Conservation (phyloP, 768 basidiomycete genomes). For the Pulveroboletus frians region DNA sequence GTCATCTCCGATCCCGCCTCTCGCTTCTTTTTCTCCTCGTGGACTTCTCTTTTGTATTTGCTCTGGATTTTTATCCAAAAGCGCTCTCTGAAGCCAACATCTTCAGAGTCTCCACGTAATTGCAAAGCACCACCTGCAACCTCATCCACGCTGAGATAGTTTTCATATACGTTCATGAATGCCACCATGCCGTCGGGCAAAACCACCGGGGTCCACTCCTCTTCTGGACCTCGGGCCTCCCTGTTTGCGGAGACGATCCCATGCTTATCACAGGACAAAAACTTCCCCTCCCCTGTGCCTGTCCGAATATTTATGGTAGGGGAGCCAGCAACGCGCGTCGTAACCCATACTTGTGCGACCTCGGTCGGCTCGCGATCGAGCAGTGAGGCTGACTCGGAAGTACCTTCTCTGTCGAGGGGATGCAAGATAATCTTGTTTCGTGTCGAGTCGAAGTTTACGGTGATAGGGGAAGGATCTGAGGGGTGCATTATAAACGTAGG, state of each 20-base stretch:
- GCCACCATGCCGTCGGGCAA: slow-evolving; percentile 82
- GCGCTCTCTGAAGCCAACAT: slow-evolving; percentile 78
- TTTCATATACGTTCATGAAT: slow-evolving; percentile 86
- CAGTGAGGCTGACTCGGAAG: slow-evolving; percentile 38
- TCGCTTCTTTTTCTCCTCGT: slow-evolving; percentile 69
- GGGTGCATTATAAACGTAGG: slow-evolving; percentile 86
- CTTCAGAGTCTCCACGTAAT: slow-evolving; percentile 79
- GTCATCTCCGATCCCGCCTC: slow-evolving; percentile 48
- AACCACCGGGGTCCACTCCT: slow-evolving; percentile 88
- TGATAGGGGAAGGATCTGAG: slow-evolving; percentile 72
- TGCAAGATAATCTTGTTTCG: slow-evolving; percentile 67
- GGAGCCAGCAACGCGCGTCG: slow-evolving; percentile 79
- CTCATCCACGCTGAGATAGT: slow-evolving; percentile 80
- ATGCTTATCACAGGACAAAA: slow-evolving; percentile 81
- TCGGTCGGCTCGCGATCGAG: slow-evolving; percentile 72
- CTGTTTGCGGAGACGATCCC: slow-evolving; percentile 80
- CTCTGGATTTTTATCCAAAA: slow-evolving; percentile 89
- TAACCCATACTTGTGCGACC: slow-evolving; percentile 89
- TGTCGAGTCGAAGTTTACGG: slow-evolving; percentile 73
- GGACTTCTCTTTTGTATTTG: slow-evolving; percentile 82
- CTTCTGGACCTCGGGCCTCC: slow-evolving; percentile 88
- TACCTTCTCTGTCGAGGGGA: slow-evolving; percentile 56
- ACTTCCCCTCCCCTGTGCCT: slow-evolving; percentile 85
- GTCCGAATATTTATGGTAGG: slow-evolving; percentile 82
- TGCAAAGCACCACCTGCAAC: slow-evolving; percentile 77